A percentile compares a stretch with the other conserved stretches of the same genome.
Evolutionary conservation across 2,329 filamentous ascomycete species (phyloP).

Genomic region (Colletotrichum neosansevieriae): DNA sequence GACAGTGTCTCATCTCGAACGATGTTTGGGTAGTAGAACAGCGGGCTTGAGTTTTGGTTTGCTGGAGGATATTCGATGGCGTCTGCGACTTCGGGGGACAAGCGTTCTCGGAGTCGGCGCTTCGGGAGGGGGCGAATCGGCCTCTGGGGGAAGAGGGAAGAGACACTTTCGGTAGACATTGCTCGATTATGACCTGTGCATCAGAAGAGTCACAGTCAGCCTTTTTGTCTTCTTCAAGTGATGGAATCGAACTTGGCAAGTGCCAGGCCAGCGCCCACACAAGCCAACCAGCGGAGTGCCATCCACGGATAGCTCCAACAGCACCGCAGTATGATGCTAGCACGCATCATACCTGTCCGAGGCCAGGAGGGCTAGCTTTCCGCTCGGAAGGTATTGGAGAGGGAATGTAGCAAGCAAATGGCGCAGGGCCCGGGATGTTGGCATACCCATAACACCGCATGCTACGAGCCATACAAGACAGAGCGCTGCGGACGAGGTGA

Average conservation of each 20-base stretch:
- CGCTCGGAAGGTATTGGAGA: constrained; percentile 14
- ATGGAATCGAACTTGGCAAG: constrained; percentile 15
- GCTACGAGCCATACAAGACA: constrained; percentile 39
- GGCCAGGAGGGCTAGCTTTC: background rate
- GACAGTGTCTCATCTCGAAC: constrained; percentile 41
- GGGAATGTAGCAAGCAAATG: constrained; percentile 46
- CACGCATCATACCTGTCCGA: constrained; percentile 6
- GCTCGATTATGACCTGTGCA: constrained; percentile 59
- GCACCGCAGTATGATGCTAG: background rate
- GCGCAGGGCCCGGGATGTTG: constrained; percentile 43
- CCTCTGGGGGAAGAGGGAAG: constrained; percentile 86
- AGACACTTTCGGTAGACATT: constrained; percentile 81
- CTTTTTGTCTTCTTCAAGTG: constrained; percentile 16
- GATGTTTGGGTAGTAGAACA: constrained; percentile 76
- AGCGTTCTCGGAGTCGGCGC: constrained; percentile 85
- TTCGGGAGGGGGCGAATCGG: constrained; percentile 94
- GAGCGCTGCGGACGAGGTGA: constrained; percentile 15
- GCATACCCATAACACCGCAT: constrained; percentile 59
- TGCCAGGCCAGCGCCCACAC: constrained; percentile 1
- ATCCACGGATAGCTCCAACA: background rate
- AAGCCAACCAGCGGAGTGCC: too few relatives aligned
- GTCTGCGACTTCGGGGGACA: constrained; percentile 86
- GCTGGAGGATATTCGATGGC: constrained; percentile 85
- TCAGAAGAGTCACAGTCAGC: constrained; percentile 37
- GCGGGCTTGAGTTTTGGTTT: constrained; percentile 75